These are phyloP conservation scores for Penicillium sp. DNA, from an alignment of 2,329 filamentous ascomycete species.

Conservation along the genomic window DNA sequence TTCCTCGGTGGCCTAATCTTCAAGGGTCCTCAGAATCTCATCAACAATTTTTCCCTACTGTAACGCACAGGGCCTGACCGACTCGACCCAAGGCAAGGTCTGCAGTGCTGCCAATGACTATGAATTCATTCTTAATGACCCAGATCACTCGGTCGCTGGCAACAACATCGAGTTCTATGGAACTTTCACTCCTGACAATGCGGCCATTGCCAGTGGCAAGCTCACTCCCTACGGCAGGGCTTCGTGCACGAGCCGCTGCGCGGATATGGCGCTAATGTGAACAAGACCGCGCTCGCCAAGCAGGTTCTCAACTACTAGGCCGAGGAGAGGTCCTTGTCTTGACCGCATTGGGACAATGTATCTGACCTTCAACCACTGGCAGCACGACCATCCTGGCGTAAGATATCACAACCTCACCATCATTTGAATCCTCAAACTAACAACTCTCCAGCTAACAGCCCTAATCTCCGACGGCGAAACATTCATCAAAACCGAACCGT, in stretches of 20 bases:
- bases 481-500: slow-evolving; percentile 39
- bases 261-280: slow-evolving; percentile 33
- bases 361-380: slow-evolving; percentile 49
- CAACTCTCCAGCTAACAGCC: slow-evolving; percentile 38
- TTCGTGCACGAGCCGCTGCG: slow-evolving; percentile 48
- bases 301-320: slow-evolving; percentile 50
- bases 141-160: slow-evolving; percentile 45
- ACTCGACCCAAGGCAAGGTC: slow-evolving; percentile 28
- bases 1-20: slow-evolving; percentile 45
- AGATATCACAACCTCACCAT: slow-evolving; percentile 18
- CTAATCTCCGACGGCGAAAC: slow-evolving; percentile 39
- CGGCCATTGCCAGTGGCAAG: slow-evolving; percentile 34
- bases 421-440: background rate
- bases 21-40: slow-evolving; percentile 44
- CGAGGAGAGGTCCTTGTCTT: slow-evolving; percentile 47
- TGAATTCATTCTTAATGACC: slow-evolving; percentile 47
- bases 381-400: slow-evolving; percentile 47
- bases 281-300: slow-evolving; percentile 34
- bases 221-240: slow-evolving; percentile 36
- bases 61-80: slow-evolving; percentile 43
- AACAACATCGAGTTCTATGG: slow-evolving; percentile 51
- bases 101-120: slow-evolving; percentile 42
- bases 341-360: slow-evolving; percentile 44
- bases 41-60: slow-evolving; percentile 47
- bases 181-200: slow-evolving; percentile 43